Conservation (phyloP, 805 yeast genomes). For the Candida glaebosa region DNA sequence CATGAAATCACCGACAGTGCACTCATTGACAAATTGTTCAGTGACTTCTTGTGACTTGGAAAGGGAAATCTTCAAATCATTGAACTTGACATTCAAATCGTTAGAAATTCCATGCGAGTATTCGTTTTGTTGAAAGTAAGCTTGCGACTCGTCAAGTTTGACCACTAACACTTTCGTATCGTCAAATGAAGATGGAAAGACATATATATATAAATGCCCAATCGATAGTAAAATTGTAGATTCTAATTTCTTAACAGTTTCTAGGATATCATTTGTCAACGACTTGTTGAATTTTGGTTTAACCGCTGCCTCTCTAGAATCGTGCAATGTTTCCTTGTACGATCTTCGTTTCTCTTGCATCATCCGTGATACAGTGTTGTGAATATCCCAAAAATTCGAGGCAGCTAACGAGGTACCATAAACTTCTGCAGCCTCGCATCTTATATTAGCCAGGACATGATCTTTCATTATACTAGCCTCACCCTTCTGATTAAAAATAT, state of each 20-base stretch:
- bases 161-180: conserved; percentile 75
- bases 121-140: conserved; percentile 48
- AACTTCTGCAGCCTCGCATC: conserved; percentile 51
- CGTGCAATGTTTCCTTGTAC: conserved; percentile 70
- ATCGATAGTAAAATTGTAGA: conserved; percentile 66
- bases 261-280: conserved; percentile 16
- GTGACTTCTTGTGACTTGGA: conserved; percentile 53
- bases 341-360: conserved; percentile 69
- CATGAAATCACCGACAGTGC: conserved; percentile 55
- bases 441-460: conserved; percentile 50
- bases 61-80: conserved; percentile 64
- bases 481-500: conserved; percentile 67
- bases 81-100: conserved; percentile 55
- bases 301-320: conserved; percentile 31
- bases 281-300: conserved; percentile 4
- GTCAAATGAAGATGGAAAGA: conserved; percentile 78
- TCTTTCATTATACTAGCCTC: conserved; percentile 50
- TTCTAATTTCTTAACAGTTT: conserved; percentile 46
- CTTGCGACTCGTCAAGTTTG: conserved; percentile 52
- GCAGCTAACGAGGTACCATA: conserved; percentile 84
- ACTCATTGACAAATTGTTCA: conserved; percentile 44
- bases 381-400: conserved; percentile 75
- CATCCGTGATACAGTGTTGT: conserved; percentile 66
- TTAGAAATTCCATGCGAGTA: conserved; percentile 47
- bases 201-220: conserved; percentile 54